Evolutionary conservation across 75 land plant species (phyloP).

Genomic region (Adiantum capillusveneris): DNA sequence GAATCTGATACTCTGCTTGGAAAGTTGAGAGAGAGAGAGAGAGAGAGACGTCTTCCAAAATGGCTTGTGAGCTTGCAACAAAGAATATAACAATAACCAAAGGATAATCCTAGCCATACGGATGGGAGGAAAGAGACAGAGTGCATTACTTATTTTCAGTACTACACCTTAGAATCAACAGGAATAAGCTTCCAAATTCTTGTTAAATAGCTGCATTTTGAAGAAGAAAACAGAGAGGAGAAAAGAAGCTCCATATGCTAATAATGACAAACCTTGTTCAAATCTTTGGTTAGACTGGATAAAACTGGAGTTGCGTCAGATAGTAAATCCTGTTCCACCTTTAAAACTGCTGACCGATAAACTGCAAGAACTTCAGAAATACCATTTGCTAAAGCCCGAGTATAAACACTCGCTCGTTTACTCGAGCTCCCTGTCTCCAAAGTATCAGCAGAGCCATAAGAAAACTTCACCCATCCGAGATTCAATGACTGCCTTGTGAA

Average conservation of each 20-base stretch:
- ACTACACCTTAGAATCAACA: too few species aligned
- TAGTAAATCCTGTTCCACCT: slow-evolving; percentile 83
- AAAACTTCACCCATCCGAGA: slow-evolving; percentile 61
- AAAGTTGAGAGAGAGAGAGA: too few species aligned
- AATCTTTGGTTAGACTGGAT: slow-evolving; percentile 81
- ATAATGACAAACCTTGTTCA: slow-evolving; percentile 66
- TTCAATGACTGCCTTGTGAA: slow-evolving; percentile 67
- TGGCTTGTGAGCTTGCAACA: too few species aligned
- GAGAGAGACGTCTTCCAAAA: too few species aligned
- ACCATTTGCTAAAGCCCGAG: slow-evolving; percentile 95
- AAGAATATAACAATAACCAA: too few species aligned
- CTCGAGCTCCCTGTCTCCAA: slow-evolving; percentile 5
- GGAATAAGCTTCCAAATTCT: too few species aligned
- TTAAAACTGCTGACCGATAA: slow-evolving; percentile 88
- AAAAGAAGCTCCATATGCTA: neutral
- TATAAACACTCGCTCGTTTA: slow-evolving; percentile 53
- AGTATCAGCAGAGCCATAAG: slow-evolving; percentile 10
- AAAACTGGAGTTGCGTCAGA: slow-evolving; percentile 79
- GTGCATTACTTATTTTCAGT: too few species aligned
- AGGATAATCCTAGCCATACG: too few species aligned
- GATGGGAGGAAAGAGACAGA: too few species aligned
- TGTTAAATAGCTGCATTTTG: too few species aligned
- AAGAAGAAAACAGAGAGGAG: neutral
- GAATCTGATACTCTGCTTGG: too few species aligned
- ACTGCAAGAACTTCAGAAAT: slow-evolving; percentile 75